A percentile compares a stretch with the other conserved stretches of the same genome.
Conservation (phyloP, 169 alveolate species). For the Blepharisma undulans region DNA sequence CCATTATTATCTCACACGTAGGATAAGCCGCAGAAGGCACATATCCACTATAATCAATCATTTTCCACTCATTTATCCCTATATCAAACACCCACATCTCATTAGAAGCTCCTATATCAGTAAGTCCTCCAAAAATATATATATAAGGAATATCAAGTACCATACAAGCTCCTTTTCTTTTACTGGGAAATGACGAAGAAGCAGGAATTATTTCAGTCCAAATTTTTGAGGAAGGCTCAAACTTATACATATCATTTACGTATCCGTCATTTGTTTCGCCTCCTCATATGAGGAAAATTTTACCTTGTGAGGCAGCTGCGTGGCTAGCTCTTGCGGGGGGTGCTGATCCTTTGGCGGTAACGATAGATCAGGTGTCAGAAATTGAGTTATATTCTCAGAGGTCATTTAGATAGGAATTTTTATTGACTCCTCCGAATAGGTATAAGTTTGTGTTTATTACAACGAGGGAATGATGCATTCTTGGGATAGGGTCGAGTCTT, state of each 20-base stretch:
- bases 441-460: not conserved
- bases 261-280: not conserved
- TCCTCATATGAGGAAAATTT: not conserved
- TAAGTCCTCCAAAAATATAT: not conserved
- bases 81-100: conserved; percentile 24
- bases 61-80: not conserved
- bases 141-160: not conserved
- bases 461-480: not conserved
- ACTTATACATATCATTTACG: not conserved
- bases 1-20: not conserved
- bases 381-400: not conserved
- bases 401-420: not conserved
- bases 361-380: not conserved
- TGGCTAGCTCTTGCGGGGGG: not conserved
- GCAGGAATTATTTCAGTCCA: not conserved
- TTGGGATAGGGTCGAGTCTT: not conserved
- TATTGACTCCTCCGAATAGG: not conserved
- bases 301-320: not conserved
- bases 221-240: not conserved
- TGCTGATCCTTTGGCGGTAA: not conserved
- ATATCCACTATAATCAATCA: not conserved
- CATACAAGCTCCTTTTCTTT: conserved; percentile 13
- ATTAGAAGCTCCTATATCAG: not conserved
- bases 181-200: not conserved
- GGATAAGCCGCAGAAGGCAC: not conserved